phyloP scores from a whole-genome alignment of 768 basidiomycete species.

The Leccinum aurantiacum region DNA sequence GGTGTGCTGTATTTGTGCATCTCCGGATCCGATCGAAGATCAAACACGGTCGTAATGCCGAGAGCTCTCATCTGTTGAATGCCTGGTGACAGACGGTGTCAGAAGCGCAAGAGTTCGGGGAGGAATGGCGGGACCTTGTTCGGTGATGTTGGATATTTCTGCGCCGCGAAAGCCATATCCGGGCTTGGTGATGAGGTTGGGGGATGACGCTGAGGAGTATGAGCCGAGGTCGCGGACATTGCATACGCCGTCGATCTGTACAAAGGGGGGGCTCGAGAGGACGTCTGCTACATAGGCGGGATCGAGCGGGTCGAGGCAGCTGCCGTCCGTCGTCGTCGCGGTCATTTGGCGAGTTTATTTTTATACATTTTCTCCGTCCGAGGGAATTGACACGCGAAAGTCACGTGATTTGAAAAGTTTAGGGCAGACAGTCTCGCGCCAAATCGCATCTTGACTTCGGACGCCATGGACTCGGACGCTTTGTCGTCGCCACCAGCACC shows the following conservation, averaged over 20 bases:
- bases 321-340: background rate
- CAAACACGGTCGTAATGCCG: slow-evolving; percentile 68
- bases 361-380: background rate
- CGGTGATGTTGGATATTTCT: slow-evolving; percentile 68
- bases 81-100: slow-evolving; percentile 41
- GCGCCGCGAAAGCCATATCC: slow-evolving; percentile 64
- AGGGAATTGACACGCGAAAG: slow-evolving; percentile 9
- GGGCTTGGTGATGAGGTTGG: slow-evolving; percentile 56
- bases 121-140: slow-evolving; percentile 51
- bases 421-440: slow-evolving; percentile 49
- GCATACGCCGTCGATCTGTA: slow-evolving; percentile 67
- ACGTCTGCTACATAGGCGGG: slow-evolving; percentile 60
- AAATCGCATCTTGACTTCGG: slow-evolving; percentile 10
- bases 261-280: slow-evolving; percentile 70
- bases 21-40: slow-evolving; percentile 79
- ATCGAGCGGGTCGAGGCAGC: slow-evolving; percentile 55
- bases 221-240: slow-evolving; percentile 75
- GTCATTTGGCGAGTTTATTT: background rate
- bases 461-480: slow-evolving; percentile 54
- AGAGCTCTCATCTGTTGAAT: slow-evolving; percentile 55
- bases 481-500: slow-evolving; percentile 52
- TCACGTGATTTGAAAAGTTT: slow-evolving; percentile 26
- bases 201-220: slow-evolving; percentile 46
- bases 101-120: background rate
- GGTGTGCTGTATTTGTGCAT: slow-evolving; percentile 71